phyloP scores from a whole-genome alignment of 2,329 filamentous ascomycete genomes.

The Apiospora sp. region DNA sequence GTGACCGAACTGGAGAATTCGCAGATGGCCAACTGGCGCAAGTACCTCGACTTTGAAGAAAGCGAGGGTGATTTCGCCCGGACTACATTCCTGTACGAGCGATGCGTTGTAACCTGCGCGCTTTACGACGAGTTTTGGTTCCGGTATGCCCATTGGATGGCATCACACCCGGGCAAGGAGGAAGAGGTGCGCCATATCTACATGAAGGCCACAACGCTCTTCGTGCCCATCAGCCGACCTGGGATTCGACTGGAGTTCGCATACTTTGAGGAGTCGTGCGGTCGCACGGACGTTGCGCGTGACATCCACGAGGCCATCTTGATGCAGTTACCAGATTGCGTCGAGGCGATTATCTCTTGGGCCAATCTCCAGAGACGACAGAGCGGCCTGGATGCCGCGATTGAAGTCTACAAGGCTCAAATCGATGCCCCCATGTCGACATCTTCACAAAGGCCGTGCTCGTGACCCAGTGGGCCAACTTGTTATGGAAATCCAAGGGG shows the following conservation, averaged over 20 bases:
- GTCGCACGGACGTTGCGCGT: slow-evolving; percentile 77
- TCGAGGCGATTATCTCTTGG: slow-evolving; percentile 88
- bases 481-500: slow-evolving; percentile 89
- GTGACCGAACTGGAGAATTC: slow-evolving; percentile 89
- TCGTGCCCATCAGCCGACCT: slow-evolving; percentile 85
- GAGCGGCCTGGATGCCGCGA: slow-evolving; percentile 81
- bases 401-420: slow-evolving; percentile 82
- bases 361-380: slow-evolving; percentile 88
- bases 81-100: slow-evolving; percentile 87
- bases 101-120: slow-evolving; percentile 90
- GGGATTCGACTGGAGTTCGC: slow-evolving; percentile 89
- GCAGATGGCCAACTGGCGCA: slow-evolving; percentile 90
- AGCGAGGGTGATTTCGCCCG: slow-evolving; percentile 78
- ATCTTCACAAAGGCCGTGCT: slow-evolving; percentile 85
- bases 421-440: slow-evolving; percentile 76
- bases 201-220: slow-evolving; percentile 83
- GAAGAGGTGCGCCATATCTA: slow-evolving; percentile 94
- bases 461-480: slow-evolving; percentile 85
- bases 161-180: slow-evolving; percentile 78
- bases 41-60: slow-evolving; percentile 97
- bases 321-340: slow-evolving; percentile 76
- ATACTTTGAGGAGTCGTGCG: slow-evolving; percentile 89
- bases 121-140: slow-evolving; percentile 99
- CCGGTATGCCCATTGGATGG: slow-evolving; percentile 96
- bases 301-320: slow-evolving; percentile 88